Base-by-base conservation (phyloP, 1,284 basidiomycete genomes). In the Ustilago tritici region DNA sequence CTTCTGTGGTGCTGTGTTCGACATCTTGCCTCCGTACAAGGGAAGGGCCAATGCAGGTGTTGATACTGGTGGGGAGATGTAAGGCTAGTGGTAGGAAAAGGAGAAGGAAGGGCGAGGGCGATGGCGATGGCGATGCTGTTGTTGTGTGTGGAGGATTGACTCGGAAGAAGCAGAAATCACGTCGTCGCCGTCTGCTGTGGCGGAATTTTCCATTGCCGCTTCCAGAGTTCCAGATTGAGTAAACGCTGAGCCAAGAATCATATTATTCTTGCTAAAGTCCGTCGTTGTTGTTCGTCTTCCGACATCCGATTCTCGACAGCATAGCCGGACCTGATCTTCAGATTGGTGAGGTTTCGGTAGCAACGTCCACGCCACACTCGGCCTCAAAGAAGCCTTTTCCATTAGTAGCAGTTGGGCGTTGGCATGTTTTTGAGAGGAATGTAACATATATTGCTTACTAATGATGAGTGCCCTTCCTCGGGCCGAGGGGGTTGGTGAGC, bases 1-100 rank as follows among this genome's bases (percentile, higher is more conserved):
- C 49, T 70, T 77, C 35, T 78, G 70, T 28, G 65, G 68, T 38
- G 74, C 53, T 49, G 69, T 65, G 32, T 66, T 64, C n/a, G 73
- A 58, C 69, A 64, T 71, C 15, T 17, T 77, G 36, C 57, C 38
- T 40, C 7, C 31, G 28, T 7, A 6, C 4, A 35, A 19, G 56
- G 32, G 3, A 8, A 10, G 10, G 36, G 36, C 32, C 50, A 41
- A 34, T 34, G 36, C 31, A 38, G 28, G 23, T 5, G 19, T 31
- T 15, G 31, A 17, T 14, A 31, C 10, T 46, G 12, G 41, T 35
- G 11, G 10, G 31, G 35, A 10, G 36, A 17, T 43, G 36, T 43
- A 46, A 14, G 10, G 49, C 28, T 32, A 17, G 11, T 28, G 47
- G 15, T 47, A n/a, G 19, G 17, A 4, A 36, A 23, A 50, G 17